Evolutionary conservation across 257 asterid species (phyloP), one percentile per base, ranked within the genome.

Genomic region (Fraxinus quadrangulata): DNA sequence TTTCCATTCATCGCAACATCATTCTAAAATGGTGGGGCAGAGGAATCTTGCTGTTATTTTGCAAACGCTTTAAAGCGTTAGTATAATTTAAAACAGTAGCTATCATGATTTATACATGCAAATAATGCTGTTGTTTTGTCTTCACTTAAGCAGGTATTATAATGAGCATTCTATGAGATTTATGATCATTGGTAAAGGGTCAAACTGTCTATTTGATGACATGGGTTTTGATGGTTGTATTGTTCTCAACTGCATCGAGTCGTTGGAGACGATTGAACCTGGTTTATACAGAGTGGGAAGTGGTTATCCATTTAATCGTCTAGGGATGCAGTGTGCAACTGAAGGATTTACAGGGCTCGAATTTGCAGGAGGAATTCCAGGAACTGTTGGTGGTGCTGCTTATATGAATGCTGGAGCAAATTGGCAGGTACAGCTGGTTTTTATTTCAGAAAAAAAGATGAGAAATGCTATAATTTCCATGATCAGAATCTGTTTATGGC

Each of bases 381-480:
- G 88, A 0, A 86, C 87, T 40, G 85, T 84, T 24, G 87, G 90
- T 66, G 88, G 89, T 37, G 89, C 87, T 81, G 76, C 76, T 75
- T 84, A 82, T 79, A 87, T 85, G 88, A 87, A 83, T 77, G 88
- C 87, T 26, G 91, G 89, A 28, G 87, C 91, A 23, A 85, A 84
- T 76, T 84, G 83, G 8, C 85, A 83, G 88, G 91, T 87, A 56
- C 31, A 56, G 40, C 51, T 19, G 23, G 9, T 11, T 74, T 33
- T 17, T 31, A 7, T 73, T 30, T 42, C 16, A 2, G 2, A 2
- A 0, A 42, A 42, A 42, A 3, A 16, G 16, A 3, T 13, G n/a
- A 16, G 56, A 47, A 47, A 3, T 16, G 56, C n/a, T 14, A 13
- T 47, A 14, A 4, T 47, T 47, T 47, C 56, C 56, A 47, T 13